Conservation (phyloP, 768 basidiomycete genomes). For the Kwoniella shandongensis region DNA sequence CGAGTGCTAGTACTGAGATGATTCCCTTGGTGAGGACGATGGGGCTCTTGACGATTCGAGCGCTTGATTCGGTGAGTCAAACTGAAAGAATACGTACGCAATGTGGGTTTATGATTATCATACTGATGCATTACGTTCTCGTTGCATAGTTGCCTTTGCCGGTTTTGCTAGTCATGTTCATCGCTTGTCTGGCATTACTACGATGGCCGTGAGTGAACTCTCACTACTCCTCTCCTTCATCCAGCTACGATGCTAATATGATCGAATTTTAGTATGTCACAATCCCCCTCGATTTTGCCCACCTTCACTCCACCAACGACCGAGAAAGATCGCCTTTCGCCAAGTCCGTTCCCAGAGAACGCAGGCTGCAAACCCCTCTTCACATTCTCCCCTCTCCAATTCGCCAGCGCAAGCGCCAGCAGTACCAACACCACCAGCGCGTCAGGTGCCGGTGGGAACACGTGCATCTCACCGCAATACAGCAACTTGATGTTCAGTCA, state of each 20-base stretch:
- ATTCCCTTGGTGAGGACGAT: constrained; percentile 14
- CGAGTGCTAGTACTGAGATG: constrained; percentile 10
- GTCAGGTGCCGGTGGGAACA: not conserved
- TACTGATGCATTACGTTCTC: no score
- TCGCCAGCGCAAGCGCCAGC: no score
- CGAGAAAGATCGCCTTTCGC: constrained; percentile 19
- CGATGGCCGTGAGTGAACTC: constrained; percentile 33
- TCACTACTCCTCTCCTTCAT: not conserved
- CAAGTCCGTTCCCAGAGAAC: constrained; percentile 11
- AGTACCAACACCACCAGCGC: constrained; percentile 1
- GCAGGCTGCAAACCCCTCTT: not conserved
- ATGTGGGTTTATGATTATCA: not conserved
- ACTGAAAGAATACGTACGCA: not conserved
- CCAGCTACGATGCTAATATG: not conserved
- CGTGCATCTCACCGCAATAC: not conserved
- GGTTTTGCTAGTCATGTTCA: constrained; percentile 29
- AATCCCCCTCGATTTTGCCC: constrained; percentile 13
- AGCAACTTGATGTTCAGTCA: not conserved
- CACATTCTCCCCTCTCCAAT: constrained; percentile 3
- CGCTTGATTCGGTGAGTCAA: constrained; percentile 31
- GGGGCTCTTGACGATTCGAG: constrained; percentile 16
- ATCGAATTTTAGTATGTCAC: constrained; percentile 1
- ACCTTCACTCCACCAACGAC: constrained; percentile 17
- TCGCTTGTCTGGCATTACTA: constrained; percentile 27
- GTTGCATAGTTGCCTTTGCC: constrained; percentile 33